Percentiles rank a stretch among this genome's conserved stretches.
Evolutionary conservation across 805 yeast genomes (phyloP).

Genomic region (Metschnikowia shivogae): DNA sequence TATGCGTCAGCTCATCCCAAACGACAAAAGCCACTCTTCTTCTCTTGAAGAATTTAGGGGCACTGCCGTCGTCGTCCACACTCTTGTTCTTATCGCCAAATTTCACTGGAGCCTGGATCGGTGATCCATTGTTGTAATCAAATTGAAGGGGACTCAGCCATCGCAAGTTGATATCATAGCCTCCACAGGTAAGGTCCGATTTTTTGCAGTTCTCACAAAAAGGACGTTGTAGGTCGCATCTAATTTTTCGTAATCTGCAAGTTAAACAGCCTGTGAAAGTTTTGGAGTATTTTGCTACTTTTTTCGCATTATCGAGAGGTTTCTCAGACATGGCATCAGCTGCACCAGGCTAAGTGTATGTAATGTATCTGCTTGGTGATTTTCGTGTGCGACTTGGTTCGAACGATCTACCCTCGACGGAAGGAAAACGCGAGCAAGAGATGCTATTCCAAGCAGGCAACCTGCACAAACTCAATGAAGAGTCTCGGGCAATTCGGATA

Average conservation of each 20-base stretch:
- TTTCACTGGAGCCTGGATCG: conserved; percentile 28
- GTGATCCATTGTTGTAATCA: conserved; percentile 25
- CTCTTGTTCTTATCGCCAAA: conserved; percentile 22
- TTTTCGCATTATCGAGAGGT: background rate
- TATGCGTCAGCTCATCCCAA: conserved; percentile 50
- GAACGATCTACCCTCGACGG: background rate
- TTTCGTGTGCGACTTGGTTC: too few relatives aligned
- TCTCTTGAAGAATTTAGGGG: conserved; percentile 55
- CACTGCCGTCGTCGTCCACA: conserved; percentile 8
- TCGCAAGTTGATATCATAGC: conserved; percentile 74
- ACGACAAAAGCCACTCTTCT: conserved; percentile 69
- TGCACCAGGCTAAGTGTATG: background rate
- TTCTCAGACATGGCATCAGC: background rate
- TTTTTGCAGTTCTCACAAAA: conserved; percentile 66
- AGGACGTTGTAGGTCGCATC: conserved; percentile 74
- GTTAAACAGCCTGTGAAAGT: conserved; percentile 89
- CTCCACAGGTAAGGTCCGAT: conserved; percentile 68
- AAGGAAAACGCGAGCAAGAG: conserved; percentile 1
- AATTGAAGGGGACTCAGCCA: conserved; percentile 60
- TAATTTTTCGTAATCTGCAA: conserved; percentile 73
- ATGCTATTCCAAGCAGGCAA: background rate
- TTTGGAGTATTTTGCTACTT: conserved; percentile 34
- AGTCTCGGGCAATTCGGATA: too few relatives aligned
- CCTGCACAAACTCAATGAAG: background rate
- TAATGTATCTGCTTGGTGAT: too few relatives aligned